Percentiles rank a stretch among this genome's conserved stretches.
Conservation (phyloP, 1,139 yeast genomes). For the Geotrichum macrosporum region DNA sequence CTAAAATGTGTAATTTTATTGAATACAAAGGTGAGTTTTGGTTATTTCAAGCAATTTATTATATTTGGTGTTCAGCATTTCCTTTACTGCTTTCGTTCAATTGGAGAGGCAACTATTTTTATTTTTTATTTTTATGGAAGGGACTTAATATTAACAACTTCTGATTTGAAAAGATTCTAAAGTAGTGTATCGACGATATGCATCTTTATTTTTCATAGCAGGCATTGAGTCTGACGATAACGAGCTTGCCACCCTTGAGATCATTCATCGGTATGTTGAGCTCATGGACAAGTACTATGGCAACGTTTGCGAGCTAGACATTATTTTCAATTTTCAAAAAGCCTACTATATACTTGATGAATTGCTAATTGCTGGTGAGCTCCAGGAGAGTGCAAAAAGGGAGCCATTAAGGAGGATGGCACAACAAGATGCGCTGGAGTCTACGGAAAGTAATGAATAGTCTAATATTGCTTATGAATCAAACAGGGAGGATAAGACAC, state of each 20-base stretch:
- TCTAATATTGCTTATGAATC: too few species aligned
- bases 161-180: too few species aligned
- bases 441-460: conserved; percentile 52
- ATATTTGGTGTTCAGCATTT: too few species aligned
- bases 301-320: conserved; percentile 83
- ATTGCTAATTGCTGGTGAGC: conserved; percentile 70
- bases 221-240: conserved; percentile 83
- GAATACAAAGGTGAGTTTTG: conserved; percentile 60
- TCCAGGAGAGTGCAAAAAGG: conserved; percentile 77
- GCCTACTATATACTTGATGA: conserved; percentile 93
- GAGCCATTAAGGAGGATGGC: conserved; percentile 73
- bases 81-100: too few species aligned
- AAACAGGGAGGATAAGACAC: too few species aligned
- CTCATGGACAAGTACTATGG: conserved; percentile 95
- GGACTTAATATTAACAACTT: too few species aligned
- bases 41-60: too few species aligned
- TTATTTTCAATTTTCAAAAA: conserved; percentile 88
- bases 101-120: too few species aligned
- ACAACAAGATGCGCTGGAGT: conserved; percentile 74
- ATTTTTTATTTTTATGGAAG: too few species aligned
- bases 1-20: conserved; percentile 93
- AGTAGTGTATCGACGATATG: conserved; percentile 86
- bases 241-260: conserved; percentile 78
- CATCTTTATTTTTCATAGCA: conserved; percentile 82
- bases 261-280: conserved; percentile 90